Conservation (phyloP, 2,329 filamentous ascomycete genomes). For the Fusarium fujikuroi region DNA sequence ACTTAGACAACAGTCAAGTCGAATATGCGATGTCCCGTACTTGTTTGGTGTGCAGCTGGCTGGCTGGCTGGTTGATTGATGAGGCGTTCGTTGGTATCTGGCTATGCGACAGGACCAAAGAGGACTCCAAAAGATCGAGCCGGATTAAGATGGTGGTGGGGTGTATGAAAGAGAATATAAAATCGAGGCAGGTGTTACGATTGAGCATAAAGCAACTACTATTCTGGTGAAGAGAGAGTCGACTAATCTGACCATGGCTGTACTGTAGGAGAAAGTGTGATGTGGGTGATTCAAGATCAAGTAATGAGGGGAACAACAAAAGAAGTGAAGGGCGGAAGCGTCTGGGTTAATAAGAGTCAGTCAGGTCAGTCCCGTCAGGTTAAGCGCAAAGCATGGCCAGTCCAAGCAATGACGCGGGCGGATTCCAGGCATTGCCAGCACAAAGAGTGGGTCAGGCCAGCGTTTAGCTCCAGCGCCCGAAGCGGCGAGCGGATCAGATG, state of each 20-base stretch:
- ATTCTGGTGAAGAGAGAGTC: slow-evolving; percentile 34
- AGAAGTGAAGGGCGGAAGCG: slow-evolving; percentile 20
- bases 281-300: slow-evolving; percentile 26
- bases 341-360: slow-evolving; percentile 24
- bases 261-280: slow-evolving; percentile 33
- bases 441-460: slow-evolving; percentile 16
- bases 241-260: slow-evolving; percentile 42
- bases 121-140: background rate
- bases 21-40: background rate
- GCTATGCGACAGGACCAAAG: slow-evolving; percentile 19
- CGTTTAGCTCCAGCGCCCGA: slow-evolving; percentile 21
- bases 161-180: slow-evolving; percentile 32
- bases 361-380: background rate
- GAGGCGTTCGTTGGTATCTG: slow-evolving; percentile 13
- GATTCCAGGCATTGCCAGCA: slow-evolving; percentile 7
- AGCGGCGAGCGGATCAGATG: background rate
- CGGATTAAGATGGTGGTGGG: slow-evolving; percentile 34
- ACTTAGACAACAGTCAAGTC: background rate
- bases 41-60: background rate
- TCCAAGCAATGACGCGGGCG: slow-evolving; percentile 36
- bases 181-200: slow-evolving; percentile 23
- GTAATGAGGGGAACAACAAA: slow-evolving; percentile 28
- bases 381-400: background rate
- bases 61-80: background rate
- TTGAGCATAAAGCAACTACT: slow-evolving; percentile 38